phyloP scores from a whole-genome alignment of 495 filamentous ascomycete species.

The Neurospora sp. region DNA sequence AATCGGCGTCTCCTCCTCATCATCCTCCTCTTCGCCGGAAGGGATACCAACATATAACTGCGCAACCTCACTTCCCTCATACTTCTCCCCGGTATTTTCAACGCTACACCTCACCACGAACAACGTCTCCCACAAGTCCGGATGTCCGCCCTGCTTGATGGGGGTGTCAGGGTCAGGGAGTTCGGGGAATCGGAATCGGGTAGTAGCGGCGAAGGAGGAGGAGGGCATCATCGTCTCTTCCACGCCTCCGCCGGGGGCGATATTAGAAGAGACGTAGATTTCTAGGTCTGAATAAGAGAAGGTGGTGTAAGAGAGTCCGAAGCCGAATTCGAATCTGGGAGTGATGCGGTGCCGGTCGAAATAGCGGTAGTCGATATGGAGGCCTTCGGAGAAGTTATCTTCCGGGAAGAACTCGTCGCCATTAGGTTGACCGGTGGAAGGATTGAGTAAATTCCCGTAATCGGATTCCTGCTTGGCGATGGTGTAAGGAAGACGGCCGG shows the following conservation, averaged over 20 bases:
- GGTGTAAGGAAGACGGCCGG: slow-evolving; percentile 63
- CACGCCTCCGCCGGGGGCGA: too few relatives aligned
- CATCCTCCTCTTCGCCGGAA: background rate
- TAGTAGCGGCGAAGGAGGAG: background rate
- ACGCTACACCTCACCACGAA: slow-evolving; percentile 46
- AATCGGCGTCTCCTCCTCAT: slow-evolving; percentile 26
- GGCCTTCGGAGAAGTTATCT: slow-evolving; percentile 51
- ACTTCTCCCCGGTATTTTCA: slow-evolving; percentile 51
- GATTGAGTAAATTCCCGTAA: slow-evolving; percentile 45
- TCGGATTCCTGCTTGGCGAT: slow-evolving; percentile 42
- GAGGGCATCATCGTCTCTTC: too few relatives aligned
- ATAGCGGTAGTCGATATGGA: slow-evolving; percentile 71
- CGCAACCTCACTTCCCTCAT: slow-evolving; percentile 46
- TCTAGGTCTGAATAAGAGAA: slow-evolving; percentile 24
- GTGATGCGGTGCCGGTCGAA: slow-evolving; percentile 56
- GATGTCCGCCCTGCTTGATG: slow-evolving; percentile 53
- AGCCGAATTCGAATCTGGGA: slow-evolving; percentile 74
- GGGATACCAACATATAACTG: slow-evolving; percentile 49
- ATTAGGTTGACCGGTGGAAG: slow-evolving; percentile 15
- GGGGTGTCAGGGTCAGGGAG: slow-evolving; percentile 7
- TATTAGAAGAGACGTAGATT: background rate
- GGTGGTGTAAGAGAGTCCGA: slow-evolving; percentile 63
- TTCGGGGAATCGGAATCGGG: background rate
- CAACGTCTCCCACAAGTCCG: slow-evolving; percentile 56
- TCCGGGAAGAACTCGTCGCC: slow-evolving; percentile 38